phyloP scores from a whole-genome alignment of 768 basidiomycete genomes.

The Naganishia vaughanmartiniae region DNA sequence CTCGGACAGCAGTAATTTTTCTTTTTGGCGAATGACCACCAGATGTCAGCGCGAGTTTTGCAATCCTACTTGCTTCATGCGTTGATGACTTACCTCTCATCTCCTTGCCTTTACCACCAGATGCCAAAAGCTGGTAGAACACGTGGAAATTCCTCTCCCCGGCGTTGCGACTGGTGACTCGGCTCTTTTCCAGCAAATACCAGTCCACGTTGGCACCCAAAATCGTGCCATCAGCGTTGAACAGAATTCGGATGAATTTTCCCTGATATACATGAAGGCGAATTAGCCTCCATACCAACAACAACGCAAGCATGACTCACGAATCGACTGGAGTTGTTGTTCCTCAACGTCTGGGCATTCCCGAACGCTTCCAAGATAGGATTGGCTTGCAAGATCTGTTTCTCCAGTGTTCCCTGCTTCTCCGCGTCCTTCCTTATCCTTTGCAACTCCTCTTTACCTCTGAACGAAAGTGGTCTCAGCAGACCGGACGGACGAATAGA shows the following conservation, averaged over 20 bases:
- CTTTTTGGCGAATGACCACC: slow-evolving; percentile 52
- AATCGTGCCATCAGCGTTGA: slow-evolving; percentile 87
- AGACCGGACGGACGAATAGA: slow-evolving; percentile 54
- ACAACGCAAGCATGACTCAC: slow-evolving; percentile 35
- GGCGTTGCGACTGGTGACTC: slow-evolving; percentile 81
- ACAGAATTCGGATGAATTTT: slow-evolving; percentile 94
- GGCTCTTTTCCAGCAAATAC: slow-evolving; percentile 96
- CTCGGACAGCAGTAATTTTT: slow-evolving; percentile 70
- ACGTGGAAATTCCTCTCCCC: slow-evolving; percentile 94
- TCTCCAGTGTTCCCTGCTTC: slow-evolving; percentile 76
- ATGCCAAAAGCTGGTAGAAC: slow-evolving; percentile 80
- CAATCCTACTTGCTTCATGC: background rate
- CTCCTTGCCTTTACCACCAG: slow-evolving; percentile 61
- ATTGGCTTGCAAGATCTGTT: slow-evolving; percentile 95
- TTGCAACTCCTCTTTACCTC: slow-evolving; percentile 56
- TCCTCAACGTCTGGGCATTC: slow-evolving; percentile 95
- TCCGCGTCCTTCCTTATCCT: slow-evolving; percentile 32
- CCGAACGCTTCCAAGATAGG: slow-evolving; percentile 97
- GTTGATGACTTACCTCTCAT: slow-evolving; percentile 62
- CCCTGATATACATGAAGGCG: slow-evolving; percentile 54
- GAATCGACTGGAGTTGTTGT: slow-evolving; percentile 98
- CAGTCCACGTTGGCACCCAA: slow-evolving; percentile 98
- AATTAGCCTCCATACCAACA: background rate
- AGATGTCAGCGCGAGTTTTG: background rate
- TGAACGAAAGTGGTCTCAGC: slow-evolving; percentile 64